Base-by-base conservation (phyloP, 106 monocot species). In the Acorus calamus region DNA sequence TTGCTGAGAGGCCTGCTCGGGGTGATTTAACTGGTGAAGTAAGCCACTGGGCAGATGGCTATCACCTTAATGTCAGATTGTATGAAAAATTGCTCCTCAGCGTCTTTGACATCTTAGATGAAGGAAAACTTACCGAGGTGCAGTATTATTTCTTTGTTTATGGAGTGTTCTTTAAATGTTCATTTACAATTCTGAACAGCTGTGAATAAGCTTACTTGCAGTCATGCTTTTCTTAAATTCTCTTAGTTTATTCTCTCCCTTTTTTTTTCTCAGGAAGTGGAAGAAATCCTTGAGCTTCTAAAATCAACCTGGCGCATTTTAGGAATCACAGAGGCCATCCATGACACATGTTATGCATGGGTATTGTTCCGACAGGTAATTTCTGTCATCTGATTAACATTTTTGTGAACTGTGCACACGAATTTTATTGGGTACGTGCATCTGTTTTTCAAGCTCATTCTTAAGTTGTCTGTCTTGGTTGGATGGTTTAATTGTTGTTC, bases 41-140 rank as follows among this genome's bases (percentile, higher is more conserved):
- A 69, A 89, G 94, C 69, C 94, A 94, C 69, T 94, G 94, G 94
- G 87, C 89, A 56, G 89, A 94, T 80, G 94, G 94, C 14, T 94
- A 94, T 71, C 86, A 79, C 61, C 82, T 94, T 66, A 94, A 94
- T 74, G 81, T 89, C 60, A 80, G 62, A 68, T 64, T 94, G 12
- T 94, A 94, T 76, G 86, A 84, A 64, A 84, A 79, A 75, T 89
- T 94, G 93, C 93, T 94, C 8, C 66, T 81, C 28, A 84, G 89
- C 80, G 94, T 94, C 52, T 94, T 94, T 67, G 94, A 94, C 53
- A 66, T 90, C 52, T 71, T 94, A 70, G 94, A 94, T 67, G 94
- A 94, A 68, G 94, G 94, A 60, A 94, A 90, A 56, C 81, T 89
- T 51, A 87, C 83, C 52, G 86, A 87, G 89, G 94, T 89, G 71